A percentile compares a stretch with the other conserved stretches of the same genome.
These are phyloP conservation scores for Amorphotheca resinae DNA, from an alignment of 495 filamentous ascomycete genomes.

Conservation along the genomic window DNA sequence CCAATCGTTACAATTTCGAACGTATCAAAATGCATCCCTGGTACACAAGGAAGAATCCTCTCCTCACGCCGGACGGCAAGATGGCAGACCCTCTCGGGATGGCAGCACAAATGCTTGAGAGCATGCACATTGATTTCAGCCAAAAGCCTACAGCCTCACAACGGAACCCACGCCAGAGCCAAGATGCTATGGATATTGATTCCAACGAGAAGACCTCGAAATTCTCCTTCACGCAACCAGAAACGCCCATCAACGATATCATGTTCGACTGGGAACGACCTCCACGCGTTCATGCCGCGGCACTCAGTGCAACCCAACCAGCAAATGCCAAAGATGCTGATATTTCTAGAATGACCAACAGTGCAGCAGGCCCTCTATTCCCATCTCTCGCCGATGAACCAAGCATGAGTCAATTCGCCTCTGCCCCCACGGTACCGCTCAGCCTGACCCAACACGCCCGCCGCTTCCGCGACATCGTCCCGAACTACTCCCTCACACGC, in stretches of 20 bases:
- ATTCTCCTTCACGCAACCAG: constrained; percentile 68
- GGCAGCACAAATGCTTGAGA: constrained; percentile 86
- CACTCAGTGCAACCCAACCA: constrained; percentile 34
- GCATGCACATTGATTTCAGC: constrained; percentile 81
- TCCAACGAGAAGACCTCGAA: constrained; percentile 18
- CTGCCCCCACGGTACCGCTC: constrained; percentile 65
- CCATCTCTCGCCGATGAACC: constrained; percentile 74
- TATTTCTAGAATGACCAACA: constrained; percentile 12
- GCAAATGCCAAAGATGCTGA: constrained; percentile 8
- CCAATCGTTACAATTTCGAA: constrained; percentile 67
- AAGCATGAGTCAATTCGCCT: constrained; percentile 82
- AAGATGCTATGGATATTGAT: constrained; percentile 45
- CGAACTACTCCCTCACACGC: constrained; percentile 68
- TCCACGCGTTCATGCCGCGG: constrained; percentile 16
- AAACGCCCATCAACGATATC: constrained; percentile 38
- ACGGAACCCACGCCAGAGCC: constrained; percentile 26
- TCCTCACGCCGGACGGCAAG: constrained; percentile 58
- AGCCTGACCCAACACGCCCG: constrained; percentile 75
- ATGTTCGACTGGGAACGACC: constrained; percentile 40
- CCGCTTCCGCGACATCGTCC: constrained; percentile 75
- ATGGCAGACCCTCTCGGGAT: constrained; percentile 70
- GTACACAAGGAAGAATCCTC: constrained; percentile 76
- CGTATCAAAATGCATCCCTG: constrained; percentile 89
- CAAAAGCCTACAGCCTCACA: constrained; percentile 44
- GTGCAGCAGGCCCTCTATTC: constrained; percentile 22